These are phyloP conservation scores for Hypoxylon sp. DNA, from an alignment of 2,329 filamentous ascomycete genomes.

Conservation along the genomic window DNA sequence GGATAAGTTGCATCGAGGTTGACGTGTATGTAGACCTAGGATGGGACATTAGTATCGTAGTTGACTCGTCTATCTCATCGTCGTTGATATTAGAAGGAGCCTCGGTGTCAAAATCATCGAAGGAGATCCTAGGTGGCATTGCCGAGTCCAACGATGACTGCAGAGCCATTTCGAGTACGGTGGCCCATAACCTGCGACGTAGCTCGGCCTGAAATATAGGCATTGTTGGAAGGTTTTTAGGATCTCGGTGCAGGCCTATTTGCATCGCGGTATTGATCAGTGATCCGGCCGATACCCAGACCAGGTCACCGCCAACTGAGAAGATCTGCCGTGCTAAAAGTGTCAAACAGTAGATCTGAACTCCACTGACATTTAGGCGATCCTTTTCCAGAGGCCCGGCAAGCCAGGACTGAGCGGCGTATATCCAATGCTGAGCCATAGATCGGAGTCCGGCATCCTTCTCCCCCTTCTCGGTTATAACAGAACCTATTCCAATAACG, in stretches of 20 bases:
- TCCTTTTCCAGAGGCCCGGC: slow-evolving; percentile 52
- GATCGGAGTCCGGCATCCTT: slow-evolving; percentile 39
- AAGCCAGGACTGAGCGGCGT: slow-evolving; percentile 53
- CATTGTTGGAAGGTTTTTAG: slow-evolving; percentile 49
- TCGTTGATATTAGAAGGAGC: slow-evolving; percentile 50
- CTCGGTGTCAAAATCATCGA: slow-evolving; percentile 53
- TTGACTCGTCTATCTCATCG: slow-evolving; percentile 42
- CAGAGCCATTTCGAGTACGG: slow-evolving; percentile 51
- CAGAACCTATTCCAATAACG: slow-evolving; percentile 53
- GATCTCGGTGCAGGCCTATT: slow-evolving; percentile 56
- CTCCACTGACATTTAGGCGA: slow-evolving; percentile 45
- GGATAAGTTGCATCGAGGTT: slow-evolving; percentile 48
- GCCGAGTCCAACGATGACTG: slow-evolving; percentile 52
- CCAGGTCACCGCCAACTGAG: slow-evolving; percentile 51
- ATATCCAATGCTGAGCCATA: slow-evolving; percentile 50
- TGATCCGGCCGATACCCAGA: slow-evolving; percentile 54
- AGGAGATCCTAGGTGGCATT: slow-evolving; percentile 51
- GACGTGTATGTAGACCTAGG: slow-evolving; percentile 44
- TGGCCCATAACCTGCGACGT: slow-evolving; percentile 54
- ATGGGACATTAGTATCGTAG: slow-evolving; percentile 33
- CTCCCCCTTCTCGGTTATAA: slow-evolving; percentile 42
- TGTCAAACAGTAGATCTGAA: slow-evolving; percentile 53
- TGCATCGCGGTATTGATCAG: slow-evolving; percentile 55
- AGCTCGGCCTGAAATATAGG: slow-evolving; percentile 50
- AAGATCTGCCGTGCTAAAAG: slow-evolving; percentile 53